These are phyloP conservation scores for Phymatotrichopsis omnivora DNA, from an alignment of 2,329 filamentous ascomycete species.

Conservation along the genomic window DNA sequence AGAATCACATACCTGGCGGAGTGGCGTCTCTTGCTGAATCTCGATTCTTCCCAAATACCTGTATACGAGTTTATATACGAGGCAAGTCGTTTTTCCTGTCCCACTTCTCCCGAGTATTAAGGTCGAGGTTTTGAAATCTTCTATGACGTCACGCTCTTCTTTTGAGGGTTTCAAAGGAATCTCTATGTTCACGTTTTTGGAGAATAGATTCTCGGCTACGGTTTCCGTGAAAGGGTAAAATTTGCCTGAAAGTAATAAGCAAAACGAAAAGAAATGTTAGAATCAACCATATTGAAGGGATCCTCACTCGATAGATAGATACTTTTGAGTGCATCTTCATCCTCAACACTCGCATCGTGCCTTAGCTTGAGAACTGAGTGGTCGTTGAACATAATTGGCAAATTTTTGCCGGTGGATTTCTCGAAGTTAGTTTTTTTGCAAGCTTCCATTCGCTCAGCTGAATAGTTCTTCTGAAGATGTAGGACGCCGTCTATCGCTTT, in stretches of 20 bases:
- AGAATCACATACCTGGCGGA: slow-evolving; percentile 18
- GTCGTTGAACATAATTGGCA: not conserved
- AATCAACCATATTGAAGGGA: too few species aligned
- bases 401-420: not conserved
- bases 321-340: too few species aligned
- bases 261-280: too few species aligned
- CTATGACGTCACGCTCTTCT: slow-evolving; percentile 32
- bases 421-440: not conserved
- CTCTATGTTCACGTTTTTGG: slow-evolving; percentile 25
- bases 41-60: slow-evolving; percentile 28
- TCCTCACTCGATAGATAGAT: too few species aligned
- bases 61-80: slow-evolving; percentile 33
- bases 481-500: slow-evolving; percentile 1
- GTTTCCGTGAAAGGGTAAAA: slow-evolving; percentile 33
- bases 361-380: not conserved
- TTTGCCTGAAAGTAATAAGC: too few species aligned
- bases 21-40: slow-evolving; percentile 3
- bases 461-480: slow-evolving; percentile 5
- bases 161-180: slow-evolving; percentile 33
- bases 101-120: slow-evolving; percentile 34
- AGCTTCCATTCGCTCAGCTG: slow-evolving; percentile 1
- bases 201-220: slow-evolving; percentile 28
- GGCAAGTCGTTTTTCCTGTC: slow-evolving; percentile 34
- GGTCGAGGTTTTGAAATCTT: slow-evolving; percentile 30
- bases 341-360: too few species aligned